Base-by-base conservation (phyloP, 164 flowering plant species). In the Sextonia rubra region DNA sequence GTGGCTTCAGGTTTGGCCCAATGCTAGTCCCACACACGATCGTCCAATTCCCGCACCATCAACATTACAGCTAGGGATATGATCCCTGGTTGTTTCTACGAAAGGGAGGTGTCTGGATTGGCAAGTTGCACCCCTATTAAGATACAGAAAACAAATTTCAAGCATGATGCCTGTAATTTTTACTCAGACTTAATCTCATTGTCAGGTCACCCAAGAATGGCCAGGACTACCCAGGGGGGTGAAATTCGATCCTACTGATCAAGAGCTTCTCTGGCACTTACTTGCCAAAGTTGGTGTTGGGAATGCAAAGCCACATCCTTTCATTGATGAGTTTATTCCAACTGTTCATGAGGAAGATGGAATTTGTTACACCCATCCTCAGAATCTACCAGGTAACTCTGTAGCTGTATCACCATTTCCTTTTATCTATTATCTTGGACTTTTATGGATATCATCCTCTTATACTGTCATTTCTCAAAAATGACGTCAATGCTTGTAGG, bases 141-240 rank as follows among this genome's bases (percentile, higher is more conserved):
- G 64, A 25, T 61, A 24, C 24, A 61, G 0, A 23, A 61, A 61
- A 14, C 9, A 61, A 61, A 61, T 25, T 14, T 9, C 14, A 23
- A 14, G 17, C 17, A 14, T n/a, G n/a, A 37, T 71, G 48, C 2
- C 17, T 15, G 1, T 64, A 4, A 17, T 65, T 17, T 27, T 27
- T 64, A 63, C 63, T 60, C 24, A 17, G 18, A 71, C 27, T 44
- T 15, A 60, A 23, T 52, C 18, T 30, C 11, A 11, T 69, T 77
- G 75, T 68, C 80, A 87, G 90, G 83, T 84, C 24, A 49, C 62
- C 68, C 84, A 87, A 44, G 91, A 83, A 26, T 93, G 98, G 98
- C 98, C 98, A 14, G 97, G 98, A 64, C 78, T 94, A 75, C 98
- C 98, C 0, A 75, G 85, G 73, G 98, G 98, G 44, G 98, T 94